These are phyloP conservation scores for Klebsormidium nitens DNA, from an alignment of 139 green algal species.

Conservation along the genomic window DNA sequence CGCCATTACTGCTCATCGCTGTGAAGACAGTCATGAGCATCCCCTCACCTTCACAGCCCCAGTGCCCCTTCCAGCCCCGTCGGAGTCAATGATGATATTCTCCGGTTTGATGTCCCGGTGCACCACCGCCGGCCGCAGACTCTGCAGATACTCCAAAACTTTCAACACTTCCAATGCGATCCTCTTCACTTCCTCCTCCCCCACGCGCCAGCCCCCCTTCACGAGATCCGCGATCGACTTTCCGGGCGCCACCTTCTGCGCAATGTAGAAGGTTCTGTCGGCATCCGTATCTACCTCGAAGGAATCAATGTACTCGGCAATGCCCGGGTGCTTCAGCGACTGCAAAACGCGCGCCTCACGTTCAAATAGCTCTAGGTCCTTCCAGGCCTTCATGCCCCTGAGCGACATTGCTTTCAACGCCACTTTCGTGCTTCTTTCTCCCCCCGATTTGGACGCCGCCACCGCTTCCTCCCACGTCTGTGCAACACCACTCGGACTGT, in stretches of 20 bases:
- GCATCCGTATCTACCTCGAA: constrained; percentile 76
- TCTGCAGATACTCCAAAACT: constrained; percentile 73
- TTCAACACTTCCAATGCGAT: constrained; percentile 57
- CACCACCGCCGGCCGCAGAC: constrained; percentile 58
- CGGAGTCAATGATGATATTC: constrained; percentile 81
- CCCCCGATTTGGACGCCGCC: too few species aligned
- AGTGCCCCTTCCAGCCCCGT: constrained; percentile 33
- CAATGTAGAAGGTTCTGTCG: constrained; percentile 78
- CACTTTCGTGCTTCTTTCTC: constrained; percentile 17
- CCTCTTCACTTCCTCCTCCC: constrained; percentile 35
- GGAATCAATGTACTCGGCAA: constrained; percentile 78
- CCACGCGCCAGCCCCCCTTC: not conserved
- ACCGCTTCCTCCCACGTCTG: too few species aligned
- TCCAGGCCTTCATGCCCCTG: constrained; percentile 23
- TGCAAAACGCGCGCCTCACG: constrained; percentile 65
- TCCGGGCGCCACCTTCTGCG: constrained; percentile 78
- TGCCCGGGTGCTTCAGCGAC: constrained; percentile 51
- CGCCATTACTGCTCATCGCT: too few species aligned
- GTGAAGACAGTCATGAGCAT: too few species aligned
- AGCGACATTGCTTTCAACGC: constrained; percentile 30
- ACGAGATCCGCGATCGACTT: constrained; percentile 42
- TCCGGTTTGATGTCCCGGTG: constrained; percentile 64
- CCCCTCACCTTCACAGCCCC: constrained; percentile 54
- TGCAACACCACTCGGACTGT: too few species aligned
- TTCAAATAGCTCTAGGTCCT: constrained; percentile 87